Percentiles rank a stretch among this genome's conserved stretches.
phyloP scores from a whole-genome alignment of 2,329 filamentous ascomycete species.

The Fusarium sp. region DNA sequence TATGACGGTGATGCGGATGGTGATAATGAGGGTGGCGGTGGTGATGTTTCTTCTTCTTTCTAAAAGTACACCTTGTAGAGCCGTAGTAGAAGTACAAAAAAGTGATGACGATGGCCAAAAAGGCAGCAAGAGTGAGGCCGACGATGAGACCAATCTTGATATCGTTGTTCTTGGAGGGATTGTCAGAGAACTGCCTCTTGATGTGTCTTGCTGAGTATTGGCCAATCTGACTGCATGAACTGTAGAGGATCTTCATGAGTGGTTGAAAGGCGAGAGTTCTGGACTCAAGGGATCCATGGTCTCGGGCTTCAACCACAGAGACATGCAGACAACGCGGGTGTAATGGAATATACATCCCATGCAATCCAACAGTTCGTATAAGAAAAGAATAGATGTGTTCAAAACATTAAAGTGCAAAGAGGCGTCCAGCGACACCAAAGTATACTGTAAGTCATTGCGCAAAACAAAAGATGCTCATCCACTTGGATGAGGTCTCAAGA shows the following conservation, averaged over 20 bases:
- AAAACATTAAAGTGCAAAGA: conserved; percentile 34
- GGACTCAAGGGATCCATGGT: conserved; percentile 13
- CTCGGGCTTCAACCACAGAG: conserved; percentile 27
- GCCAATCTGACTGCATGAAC: background rate
- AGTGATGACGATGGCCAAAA: conserved; percentile 52
- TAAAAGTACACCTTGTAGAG: conserved; percentile 53
- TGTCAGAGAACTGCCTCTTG: conserved; percentile 47
- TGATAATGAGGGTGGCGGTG: conserved; percentile 12
- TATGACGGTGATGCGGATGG: conserved; percentile 11
- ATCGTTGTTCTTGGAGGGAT: conserved; percentile 52
- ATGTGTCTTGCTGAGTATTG: background rate
- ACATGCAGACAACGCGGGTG: conserved; percentile 21
- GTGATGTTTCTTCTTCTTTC: conserved; percentile 42
- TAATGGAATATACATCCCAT: conserved; percentile 51
- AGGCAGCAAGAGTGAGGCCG: conserved; percentile 56
- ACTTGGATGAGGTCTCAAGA: conserved; percentile 23
- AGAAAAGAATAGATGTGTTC: background rate
- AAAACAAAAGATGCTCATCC: conserved; percentile 16
- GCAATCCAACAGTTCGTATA: conserved; percentile 1
- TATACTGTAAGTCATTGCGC: conserved; percentile 27
- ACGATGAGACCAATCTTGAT: conserved; percentile 59
- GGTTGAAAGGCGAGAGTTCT: conserved; percentile 8
- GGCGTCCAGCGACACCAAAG: conserved; percentile 30
- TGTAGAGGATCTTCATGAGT: conserved; percentile 17
- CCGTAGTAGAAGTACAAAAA: conserved; percentile 58